Evolutionary conservation across 495 filamentous ascomycete species (phyloP), one percentile per base, ranked within the genome.

Genomic region (Aspergillus nidulans): DNA sequence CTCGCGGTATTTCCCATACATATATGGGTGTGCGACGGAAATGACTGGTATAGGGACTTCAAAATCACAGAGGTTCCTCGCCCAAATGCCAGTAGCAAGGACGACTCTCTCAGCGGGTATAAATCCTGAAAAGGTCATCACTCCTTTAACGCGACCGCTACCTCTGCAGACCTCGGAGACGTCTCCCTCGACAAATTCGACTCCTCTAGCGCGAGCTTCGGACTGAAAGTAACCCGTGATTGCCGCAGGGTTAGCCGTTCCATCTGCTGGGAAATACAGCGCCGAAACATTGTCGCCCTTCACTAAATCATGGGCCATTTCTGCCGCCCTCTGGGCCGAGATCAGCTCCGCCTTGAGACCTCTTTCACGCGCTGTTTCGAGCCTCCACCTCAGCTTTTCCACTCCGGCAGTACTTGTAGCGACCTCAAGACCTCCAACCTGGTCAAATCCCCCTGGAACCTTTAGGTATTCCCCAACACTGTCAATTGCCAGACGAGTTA

Each of bases 1-100:
- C 28, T 58, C 52, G 16, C 58, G 57, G 16, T 63, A 51, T 3
- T 52, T 36, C 26, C 62, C 65, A 26, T 66, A 70, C 39, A 69
- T 70, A 49, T 70, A 72, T 1, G 69, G 69, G 42, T 72, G 69
- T 26, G 63, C 67, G 13, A 72, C 69, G 0, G 69, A 67, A 6
- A 72, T 54, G 15, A 72, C 60, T 2, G 69, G 67, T 12, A 72
- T 52, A 4, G 69, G 67, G 4, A 57, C 39, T 20, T 57, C 63
- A 44, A 60, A 45, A 4, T 53, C 49, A 38, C 54, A 59, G n/a
- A 72, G 53, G 0, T 56, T 49, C 1, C 57, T 23, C 6, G 69
- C 63, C 69, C 69, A 72, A 32, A 70, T 63, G 0, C 69, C 69
- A 16, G 67, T 69, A 4, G 69, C 69, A 15, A 72, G 53, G 18